Percentiles rank a stretch among this genome's conserved stretches.
Evolutionary conservation across 2,329 filamentous ascomycete species (phyloP).

Genomic region (Nigrospora sphaerica): DNA sequence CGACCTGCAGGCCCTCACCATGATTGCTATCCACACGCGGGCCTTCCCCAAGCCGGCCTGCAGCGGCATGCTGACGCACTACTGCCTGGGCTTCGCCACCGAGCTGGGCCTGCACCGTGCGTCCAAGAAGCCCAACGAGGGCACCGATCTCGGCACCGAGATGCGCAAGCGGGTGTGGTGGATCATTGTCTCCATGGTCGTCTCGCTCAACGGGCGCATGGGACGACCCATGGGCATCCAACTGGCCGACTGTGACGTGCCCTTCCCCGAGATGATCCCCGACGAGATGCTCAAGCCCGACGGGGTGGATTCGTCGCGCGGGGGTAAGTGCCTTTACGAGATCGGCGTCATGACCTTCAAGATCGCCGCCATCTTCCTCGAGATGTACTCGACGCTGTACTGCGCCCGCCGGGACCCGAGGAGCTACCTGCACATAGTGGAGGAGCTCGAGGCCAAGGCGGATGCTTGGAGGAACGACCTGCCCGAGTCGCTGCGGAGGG

Average conservation of each 20-base stretch:
- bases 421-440: constrained; percentile 58
- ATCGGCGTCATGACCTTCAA: constrained; percentile 61
- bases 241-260: constrained; percentile 70
- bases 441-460: constrained; percentile 58
- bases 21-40: constrained; percentile 67
- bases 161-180: constrained; percentile 74
- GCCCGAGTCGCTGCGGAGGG: constrained; percentile 50
- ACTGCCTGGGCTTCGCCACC: constrained; percentile 61
- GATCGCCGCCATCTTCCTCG: constrained; percentile 59
- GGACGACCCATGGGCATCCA: constrained; percentile 71
- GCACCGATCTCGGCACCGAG: constrained; percentile 60
- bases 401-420: constrained; percentile 55
- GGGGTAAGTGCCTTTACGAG: constrained; percentile 58
- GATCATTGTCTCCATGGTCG: constrained; percentile 58
- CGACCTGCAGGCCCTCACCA: constrained; percentile 64
- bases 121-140: constrained; percentile 40
- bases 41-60: constrained; percentile 74
- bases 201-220: constrained; percentile 67
- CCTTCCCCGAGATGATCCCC: constrained; percentile 63
- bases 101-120: constrained; percentile 71
- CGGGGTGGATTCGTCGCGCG: constrained; percentile 48
- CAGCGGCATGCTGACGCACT: constrained; percentile 60
- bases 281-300: constrained; percentile 64
- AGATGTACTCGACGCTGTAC: constrained; percentile 73
- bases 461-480: constrained; percentile 56